A percentile compares a stretch with the other conserved stretches of the same genome.
Evolutionary conservation across 2,329 filamentous ascomycete genomes (phyloP).

Genomic region (Alternaria incomplexa): DNA sequence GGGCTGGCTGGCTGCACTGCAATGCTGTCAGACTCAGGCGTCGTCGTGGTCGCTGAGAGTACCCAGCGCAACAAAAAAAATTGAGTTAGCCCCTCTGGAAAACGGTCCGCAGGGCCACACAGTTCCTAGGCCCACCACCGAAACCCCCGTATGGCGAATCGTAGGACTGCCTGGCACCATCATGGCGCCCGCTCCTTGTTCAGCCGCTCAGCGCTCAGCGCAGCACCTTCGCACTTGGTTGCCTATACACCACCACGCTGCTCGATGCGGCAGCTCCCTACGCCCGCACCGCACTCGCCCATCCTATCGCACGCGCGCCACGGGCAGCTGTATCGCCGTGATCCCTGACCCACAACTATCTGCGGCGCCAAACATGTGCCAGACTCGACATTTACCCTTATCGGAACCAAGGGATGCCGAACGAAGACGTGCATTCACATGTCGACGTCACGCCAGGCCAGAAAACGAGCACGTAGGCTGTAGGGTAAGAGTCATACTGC

Average conservation of each 20-base stretch:
- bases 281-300: background rate
- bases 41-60: background rate
- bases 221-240: constrained; percentile 8
- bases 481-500: constrained; percentile 7
- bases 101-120: constrained; percentile 22
- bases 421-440: constrained; percentile 3
- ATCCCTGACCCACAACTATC: constrained; percentile 2
- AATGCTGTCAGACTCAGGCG: constrained; percentile 18
- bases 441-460: constrained; percentile 6
- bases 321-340: background rate
- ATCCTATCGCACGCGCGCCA: constrained; percentile 5
- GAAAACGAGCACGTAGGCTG: background rate
- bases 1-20: constrained; percentile 18
- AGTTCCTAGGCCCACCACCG: background rate
- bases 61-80: constrained; percentile 12
- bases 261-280: constrained; percentile 17
- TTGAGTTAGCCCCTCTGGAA: constrained; percentile 16
- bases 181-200: constrained; percentile 9
- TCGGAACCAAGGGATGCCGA: background rate
- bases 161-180: constrained; percentile 6
- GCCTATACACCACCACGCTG: constrained; percentile 24
- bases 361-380: background rate
- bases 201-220: constrained; percentile 3
- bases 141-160: constrained; percentile 11
- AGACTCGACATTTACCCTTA: background rate